These are phyloP conservation scores for Nepenthes alata DNA, from an alignment of 179 eudicot genomes.

Conservation along the genomic window DNA sequence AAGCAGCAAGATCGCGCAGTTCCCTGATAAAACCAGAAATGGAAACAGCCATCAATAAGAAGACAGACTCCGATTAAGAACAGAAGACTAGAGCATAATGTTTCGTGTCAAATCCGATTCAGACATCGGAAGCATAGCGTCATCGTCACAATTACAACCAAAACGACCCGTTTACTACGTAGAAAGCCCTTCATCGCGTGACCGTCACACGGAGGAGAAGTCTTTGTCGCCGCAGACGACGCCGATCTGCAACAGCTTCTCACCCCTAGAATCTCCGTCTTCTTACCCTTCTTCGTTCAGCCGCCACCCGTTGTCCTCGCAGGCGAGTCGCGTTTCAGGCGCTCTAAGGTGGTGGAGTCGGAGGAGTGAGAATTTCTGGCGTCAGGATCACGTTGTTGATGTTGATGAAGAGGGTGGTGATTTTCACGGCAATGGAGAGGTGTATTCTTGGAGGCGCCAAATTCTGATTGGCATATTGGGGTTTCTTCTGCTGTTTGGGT, in stretches of 20 bases:
- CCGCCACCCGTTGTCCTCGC: constrained; percentile 18
- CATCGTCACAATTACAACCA: constrained; percentile 22
- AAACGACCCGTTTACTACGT: constrained; percentile 28
- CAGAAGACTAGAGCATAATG: constrained; percentile 7
- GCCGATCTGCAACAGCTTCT: constrained; percentile 11
- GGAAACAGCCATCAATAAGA: too few species aligned
- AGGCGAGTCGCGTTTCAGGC: constrained; percentile 32
- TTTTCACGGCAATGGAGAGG: constrained; percentile 17
- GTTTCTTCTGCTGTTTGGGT: constrained; percentile 16
- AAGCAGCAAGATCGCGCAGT: too few species aligned
- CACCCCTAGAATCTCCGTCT: constrained; percentile 18
- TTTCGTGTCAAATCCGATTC: constrained; percentile 15
- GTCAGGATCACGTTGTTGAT: constrained; percentile 18
- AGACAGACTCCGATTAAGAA: too few species aligned
- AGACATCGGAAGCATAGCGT: constrained; percentile 20
- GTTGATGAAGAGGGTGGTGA: constrained; percentile 24
- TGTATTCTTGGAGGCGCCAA: constrained; percentile 16
- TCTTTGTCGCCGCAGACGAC: constrained; percentile 19
- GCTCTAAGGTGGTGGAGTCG: constrained; percentile 14
- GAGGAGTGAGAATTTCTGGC: constrained; percentile 13
- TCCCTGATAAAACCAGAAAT: too few species aligned
- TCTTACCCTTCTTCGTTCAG: constrained; percentile 5
- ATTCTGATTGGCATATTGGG: constrained; percentile 14
- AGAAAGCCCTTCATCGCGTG: constrained; percentile 39
- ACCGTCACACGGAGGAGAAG: constrained; percentile 42